A percentile compares a stretch with the other conserved stretches of the same genome.
Evolutionary conservation across 1,139 yeast genomes (phyloP).

Genomic region (Saccharomyces hybrid): DNA sequence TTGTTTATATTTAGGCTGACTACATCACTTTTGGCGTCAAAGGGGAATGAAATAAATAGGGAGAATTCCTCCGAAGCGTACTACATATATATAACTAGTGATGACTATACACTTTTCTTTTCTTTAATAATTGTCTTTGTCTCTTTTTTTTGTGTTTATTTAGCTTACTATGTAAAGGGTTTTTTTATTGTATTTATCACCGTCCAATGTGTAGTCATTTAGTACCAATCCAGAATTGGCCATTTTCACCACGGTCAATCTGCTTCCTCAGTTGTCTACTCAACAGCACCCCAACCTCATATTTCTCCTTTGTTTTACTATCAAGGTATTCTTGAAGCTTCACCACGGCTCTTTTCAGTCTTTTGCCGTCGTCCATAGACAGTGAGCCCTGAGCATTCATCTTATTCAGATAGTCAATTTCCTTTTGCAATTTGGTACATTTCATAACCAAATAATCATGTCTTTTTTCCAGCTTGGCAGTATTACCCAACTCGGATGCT

Average conservation of each 20-base stretch:
- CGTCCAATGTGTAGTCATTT: conserved; percentile 8
- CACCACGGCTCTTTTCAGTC: conserved; percentile 32
- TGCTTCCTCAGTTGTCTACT: conserved; percentile 36
- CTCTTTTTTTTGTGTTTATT: neutral
- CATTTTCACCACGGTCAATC: conserved; percentile 36
- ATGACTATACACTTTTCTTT: no score
- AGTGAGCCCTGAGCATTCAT: conserved; percentile 32
- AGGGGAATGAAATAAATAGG: no score
- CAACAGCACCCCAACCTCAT: conserved; percentile 35
- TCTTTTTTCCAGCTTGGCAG: conserved; percentile 21
- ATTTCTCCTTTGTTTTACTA: conserved; percentile 35
- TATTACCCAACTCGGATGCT: conserved; percentile 6
- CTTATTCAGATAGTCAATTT: conserved; percentile 32
- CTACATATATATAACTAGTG: no score
- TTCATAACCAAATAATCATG: conserved; percentile 27
- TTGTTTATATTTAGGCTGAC: no score
- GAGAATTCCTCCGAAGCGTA: no score
- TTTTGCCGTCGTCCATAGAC: conserved; percentile 34
- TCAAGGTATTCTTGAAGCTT: conserved; percentile 35
- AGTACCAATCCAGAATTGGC: conserved; percentile 31
- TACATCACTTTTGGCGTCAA: no score
- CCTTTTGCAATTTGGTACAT: conserved; percentile 32
- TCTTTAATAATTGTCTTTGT: neutral
- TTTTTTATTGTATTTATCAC: neutral
- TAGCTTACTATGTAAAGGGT: no score